These are phyloP conservation scores for Parathielavia hyrcaniae DNA, from an alignment of 495 filamentous ascomycete species.

Conservation along the genomic window DNA sequence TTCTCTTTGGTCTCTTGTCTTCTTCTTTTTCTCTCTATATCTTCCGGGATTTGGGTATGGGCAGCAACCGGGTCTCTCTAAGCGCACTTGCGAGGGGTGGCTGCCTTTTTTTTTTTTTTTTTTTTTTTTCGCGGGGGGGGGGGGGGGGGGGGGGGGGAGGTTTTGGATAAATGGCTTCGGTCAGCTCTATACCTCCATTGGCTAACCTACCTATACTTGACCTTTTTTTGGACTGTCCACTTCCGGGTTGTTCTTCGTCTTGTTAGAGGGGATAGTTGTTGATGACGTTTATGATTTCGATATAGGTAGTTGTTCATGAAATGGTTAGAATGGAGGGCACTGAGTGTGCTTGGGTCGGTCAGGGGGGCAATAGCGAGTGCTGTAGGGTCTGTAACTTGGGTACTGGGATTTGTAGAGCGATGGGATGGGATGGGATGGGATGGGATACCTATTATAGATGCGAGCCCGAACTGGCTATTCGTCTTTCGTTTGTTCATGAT, in stretches of 20 bases:
- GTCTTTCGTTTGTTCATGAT: neutral
- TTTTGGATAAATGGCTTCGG: too few species aligned
- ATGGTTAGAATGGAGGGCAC: neutral
- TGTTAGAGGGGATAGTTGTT: neutral
- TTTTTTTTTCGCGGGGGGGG: neutral
- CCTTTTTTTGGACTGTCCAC: too few species aligned
- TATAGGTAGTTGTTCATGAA: too few species aligned
- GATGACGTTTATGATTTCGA: conserved; percentile 3
- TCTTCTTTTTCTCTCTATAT: neutral
- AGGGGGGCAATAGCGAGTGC: neutral
- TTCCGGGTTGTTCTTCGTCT: too few species aligned
- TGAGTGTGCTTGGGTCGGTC: neutral
- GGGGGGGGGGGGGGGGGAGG: neutral
- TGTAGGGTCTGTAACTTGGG: neutral
- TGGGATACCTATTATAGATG: neutral
- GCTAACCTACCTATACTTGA: too few species aligned
- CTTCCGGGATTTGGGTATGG: neutral
- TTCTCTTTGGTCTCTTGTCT: neutral
- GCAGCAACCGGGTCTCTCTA: neutral
- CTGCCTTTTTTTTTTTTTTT: neutral
- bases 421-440: too few species aligned
- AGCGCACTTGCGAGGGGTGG: neutral
- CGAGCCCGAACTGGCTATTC: neutral
- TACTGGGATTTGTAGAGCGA: neutral
- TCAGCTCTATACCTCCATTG: too few species aligned